phyloP scores from a whole-genome alignment of 495 filamentous ascomycete genomes.

The Immersiella caudata region DNA sequence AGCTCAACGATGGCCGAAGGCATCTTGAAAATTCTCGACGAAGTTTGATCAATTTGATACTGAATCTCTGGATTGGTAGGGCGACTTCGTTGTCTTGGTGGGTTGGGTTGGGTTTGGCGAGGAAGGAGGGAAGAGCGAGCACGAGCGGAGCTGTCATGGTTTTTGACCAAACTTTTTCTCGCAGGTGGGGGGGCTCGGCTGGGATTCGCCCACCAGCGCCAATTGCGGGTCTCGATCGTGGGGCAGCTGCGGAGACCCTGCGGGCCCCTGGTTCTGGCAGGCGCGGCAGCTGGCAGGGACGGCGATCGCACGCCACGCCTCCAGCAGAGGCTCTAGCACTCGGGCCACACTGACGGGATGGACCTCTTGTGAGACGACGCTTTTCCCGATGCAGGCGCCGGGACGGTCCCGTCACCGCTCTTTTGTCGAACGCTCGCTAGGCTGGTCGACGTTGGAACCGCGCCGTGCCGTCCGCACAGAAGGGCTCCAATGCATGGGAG shows the following conservation, averaged over 20 bases:
- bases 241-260: conserved; percentile 20
- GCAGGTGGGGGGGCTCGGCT: conserved; percentile 29
- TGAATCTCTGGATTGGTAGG: conserved; percentile 51
- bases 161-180: conserved; percentile 43
- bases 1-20: conserved; percentile 91
- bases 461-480: conserved; percentile 11
- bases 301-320: conserved; percentile 9
- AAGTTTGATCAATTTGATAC: conserved; percentile 56
- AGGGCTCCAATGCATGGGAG: neutral
- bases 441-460: neutral
- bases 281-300: conserved; percentile 2
- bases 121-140: conserved; percentile 42
- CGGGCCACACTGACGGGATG: conserved; percentile 7
- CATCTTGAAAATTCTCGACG: conserved; percentile 75
- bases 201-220: conserved; percentile 18
- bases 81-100: conserved; percentile 71
- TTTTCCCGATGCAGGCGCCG: conserved; percentile 15
- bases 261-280: conserved; percentile 19
- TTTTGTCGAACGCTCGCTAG: conserved; percentile 17
- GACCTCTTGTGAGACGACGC: conserved; percentile 18
- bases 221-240: conserved; percentile 24
- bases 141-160: conserved; percentile 38
- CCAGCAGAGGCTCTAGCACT: conserved; percentile 9
- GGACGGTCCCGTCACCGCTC: conserved; percentile 27
- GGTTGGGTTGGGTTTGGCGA: conserved; percentile 40